Evolutionary conservation across 768 basidiomycete species (phyloP), one percentile per base, ranked within the genome.

Genomic region (Mycena venus): DNA sequence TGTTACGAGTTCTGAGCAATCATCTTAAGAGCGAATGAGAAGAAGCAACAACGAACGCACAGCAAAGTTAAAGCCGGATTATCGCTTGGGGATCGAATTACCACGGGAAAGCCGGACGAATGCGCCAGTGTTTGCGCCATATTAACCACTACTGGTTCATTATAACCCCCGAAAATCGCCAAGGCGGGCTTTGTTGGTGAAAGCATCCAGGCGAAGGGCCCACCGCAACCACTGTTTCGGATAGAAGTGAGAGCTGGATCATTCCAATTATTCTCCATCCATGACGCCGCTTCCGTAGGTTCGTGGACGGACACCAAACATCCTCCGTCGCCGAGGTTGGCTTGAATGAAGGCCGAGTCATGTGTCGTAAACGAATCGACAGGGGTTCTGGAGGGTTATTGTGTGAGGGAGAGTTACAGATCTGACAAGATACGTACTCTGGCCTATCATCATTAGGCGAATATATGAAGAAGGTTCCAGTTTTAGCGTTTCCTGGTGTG

Each of bases 201-300:
- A 29, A 67, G 42, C 66, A 68, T 68, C 2, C 44, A 19, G 19
- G 67, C 42, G 9, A 68, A 32, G 9, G 67, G 67, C 7, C 67
- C 67, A 34, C 31, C 21, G 32, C 40, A 60, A 32, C 40, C 40
- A 15, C 31, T 44, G 9, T 68, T 12, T 32, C 21, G 36, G 12
- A 67, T 31, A 4, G 29, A 68, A 11, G 7, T 17, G 38, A 60
- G 12, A 21, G 47, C 40, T n/a, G 19, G 40, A n/a, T 23, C 7
- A 21, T 59, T 56, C 56, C 58, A 68, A 40, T 68, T 59, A 11
- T 68, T 19, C 14, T 68, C 58, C 32, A 68, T 36, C 67, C 67
- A 68, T 17, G 5, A 7, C 11, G 42, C 42, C 0, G 67, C 56
- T 44, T 59, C 42, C 7, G 23, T 3, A 2, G 67, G 44, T 15